Base-by-base conservation (phyloP, 225 moss, liverwort and hornwort genomes). In the Polytrichum commune region DNA sequence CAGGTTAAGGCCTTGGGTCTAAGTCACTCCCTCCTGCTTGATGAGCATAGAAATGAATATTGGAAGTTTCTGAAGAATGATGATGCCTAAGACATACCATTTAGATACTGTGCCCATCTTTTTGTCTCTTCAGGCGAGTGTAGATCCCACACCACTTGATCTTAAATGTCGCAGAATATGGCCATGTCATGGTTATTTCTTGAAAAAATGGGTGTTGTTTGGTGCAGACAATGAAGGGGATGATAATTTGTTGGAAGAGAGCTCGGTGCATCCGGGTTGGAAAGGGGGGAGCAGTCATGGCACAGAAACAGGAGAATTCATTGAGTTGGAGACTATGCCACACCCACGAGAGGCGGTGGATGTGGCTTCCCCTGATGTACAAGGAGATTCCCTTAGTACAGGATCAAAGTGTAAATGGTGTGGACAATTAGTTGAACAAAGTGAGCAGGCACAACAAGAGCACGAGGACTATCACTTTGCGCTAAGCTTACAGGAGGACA, bases 381-480 rank as follows among this genome's bases (percentile, higher is more conserved):
- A 74, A 58, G 53, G 55, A 29, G 33, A 46, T 32, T 24, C 30
- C n/a, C 19, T 22, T 8, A 19, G 23, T 71, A 35, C 53, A 46
- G 72, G n/a, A 27, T 7, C 55, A 35, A 64, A 19, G 30, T 78
- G 78, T 73, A 33, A 27, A 30, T 9, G 76, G 4, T 80, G 84
- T 76, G 76, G 82, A 64, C 60, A 66, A 53, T 1, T 46, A 10
- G 65, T 84, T 18, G 76, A 73, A 67, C 69, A 64, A 5, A 77
- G 29, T 38, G 72, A 75, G 19, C 64, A 33, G 57, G 72, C 60
- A 55, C 55, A 65, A 20, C 80, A 84, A 60, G 87, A 85, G 66
- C 80, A 79, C 65, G 78, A 68, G 30, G 82, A 85, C 60, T 82
- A 76, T 68, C 87, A 87, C 55, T 80, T 76, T 70, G 84, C 86